Conservation (phyloP, 1,139 yeast genomes). For the Taphrina flavorubra region DNA sequence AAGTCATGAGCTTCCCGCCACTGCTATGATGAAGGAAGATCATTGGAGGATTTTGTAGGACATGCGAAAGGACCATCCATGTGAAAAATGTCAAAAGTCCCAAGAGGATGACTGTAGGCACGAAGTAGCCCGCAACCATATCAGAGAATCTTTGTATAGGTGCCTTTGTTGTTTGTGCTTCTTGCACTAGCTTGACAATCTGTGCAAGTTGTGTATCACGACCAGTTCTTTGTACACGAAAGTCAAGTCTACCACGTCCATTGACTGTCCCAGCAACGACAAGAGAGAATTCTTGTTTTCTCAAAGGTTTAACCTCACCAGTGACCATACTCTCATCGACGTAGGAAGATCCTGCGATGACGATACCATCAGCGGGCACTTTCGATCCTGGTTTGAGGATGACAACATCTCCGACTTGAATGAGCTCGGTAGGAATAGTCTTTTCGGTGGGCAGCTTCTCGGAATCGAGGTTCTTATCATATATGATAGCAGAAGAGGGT, state of each 20-base stretch:
- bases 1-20: constrained; percentile 66
- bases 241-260: constrained; percentile 73
- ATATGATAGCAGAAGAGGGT: constrained; percentile 75
- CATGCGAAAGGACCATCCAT: constrained; percentile 63
- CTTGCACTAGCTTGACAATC: constrained; percentile 81
- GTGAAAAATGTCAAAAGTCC: constrained; percentile 68
- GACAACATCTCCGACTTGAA: constrained; percentile 78
- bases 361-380: constrained; percentile 88
- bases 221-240: constrained; percentile 73
- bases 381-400: constrained; percentile 83
- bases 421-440: constrained; percentile 68
- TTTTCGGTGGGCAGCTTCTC: constrained; percentile 47
- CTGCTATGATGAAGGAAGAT: constrained; percentile 58
- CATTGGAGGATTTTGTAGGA: constrained; percentile 59
- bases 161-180: constrained; percentile 86
- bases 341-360: constrained; percentile 77
- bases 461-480: constrained; percentile 53
- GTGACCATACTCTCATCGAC: constrained; percentile 87
- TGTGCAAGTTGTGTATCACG: constrained; percentile 85
- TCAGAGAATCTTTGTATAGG: constrained; percentile 93
- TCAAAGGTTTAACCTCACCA: constrained; percentile 83
- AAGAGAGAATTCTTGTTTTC: constrained; percentile 63
- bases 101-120: constrained; percentile 70
- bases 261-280: constrained; percentile 93
- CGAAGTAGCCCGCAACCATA: constrained; percentile 81